phyloP scores from a whole-genome alignment of 129 eudicot genomes.

The Pittosporum tobira region DNA sequence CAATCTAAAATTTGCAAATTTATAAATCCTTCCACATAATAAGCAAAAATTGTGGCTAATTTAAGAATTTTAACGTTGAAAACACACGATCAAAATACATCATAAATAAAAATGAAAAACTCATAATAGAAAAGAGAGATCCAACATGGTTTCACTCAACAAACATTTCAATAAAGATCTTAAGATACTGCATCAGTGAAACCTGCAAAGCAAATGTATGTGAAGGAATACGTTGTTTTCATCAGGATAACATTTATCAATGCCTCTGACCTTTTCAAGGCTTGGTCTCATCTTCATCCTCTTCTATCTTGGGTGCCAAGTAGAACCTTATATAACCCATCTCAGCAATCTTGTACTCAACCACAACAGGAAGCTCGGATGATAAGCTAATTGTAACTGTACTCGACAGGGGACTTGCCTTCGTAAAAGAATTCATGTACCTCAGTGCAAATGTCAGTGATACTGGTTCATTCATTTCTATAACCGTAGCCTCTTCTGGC shows the following conservation, averaged over 20 bases:
- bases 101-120: background rate
- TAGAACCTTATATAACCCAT: conserved; percentile 88
- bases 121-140: background rate
- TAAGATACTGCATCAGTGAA: background rate
- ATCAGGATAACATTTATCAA: too few species aligned
- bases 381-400: conserved; percentile 74
- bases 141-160: background rate
- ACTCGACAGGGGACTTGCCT: conserved; percentile 71
- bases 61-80: too few species aligned
- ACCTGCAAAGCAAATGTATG: background rate
- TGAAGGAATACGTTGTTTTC: background rate
- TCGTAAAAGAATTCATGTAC: conserved; percentile 91
- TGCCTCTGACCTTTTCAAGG: conserved; percentile 33
- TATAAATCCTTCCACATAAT: too few species aligned
- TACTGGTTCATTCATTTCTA: conserved; percentile 97
- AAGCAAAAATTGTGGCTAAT: too few species aligned
- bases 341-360: conserved; percentile 87
- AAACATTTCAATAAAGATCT: background rate
- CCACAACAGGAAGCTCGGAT: conserved; percentile 89
- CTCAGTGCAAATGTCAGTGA: conserved; percentile 89
- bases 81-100: background rate
- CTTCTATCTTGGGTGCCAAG: conserved; percentile 91
- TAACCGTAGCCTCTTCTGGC: conserved; percentile 88
- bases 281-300: conserved; percentile 67
- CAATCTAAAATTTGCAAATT: too few species aligned